A percentile compares a stretch with the other conserved stretches of the same genome.
Conservation (phyloP, 495 filamentous ascomycete species). For the Cercophora scortea region DNA sequence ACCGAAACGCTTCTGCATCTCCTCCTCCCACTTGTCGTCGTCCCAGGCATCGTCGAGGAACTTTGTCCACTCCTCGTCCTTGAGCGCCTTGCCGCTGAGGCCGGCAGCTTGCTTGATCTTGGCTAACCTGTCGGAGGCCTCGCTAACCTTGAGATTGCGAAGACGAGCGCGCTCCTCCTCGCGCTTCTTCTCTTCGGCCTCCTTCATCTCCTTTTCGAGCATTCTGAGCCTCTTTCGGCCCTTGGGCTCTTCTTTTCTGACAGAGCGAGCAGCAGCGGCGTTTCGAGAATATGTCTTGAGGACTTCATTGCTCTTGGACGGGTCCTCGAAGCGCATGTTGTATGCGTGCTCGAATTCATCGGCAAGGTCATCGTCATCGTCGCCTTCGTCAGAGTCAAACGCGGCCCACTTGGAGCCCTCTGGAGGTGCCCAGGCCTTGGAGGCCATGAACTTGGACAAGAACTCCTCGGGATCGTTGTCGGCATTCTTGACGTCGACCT, state of each 20-base stretch:
- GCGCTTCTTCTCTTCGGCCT: constrained; percentile 65
- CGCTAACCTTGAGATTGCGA: constrained; percentile 78
- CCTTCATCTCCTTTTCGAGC: constrained; percentile 64
- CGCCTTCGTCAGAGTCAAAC: constrained; percentile 87
- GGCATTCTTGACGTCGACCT: constrained; percentile 64
- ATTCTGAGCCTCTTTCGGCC: constrained; percentile 70
- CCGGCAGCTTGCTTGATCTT: constrained; percentile 85
- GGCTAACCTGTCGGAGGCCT: constrained; percentile 72
- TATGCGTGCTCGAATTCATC: constrained; percentile 90
- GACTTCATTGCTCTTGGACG: constrained; percentile 71
- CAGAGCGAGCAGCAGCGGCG: constrained; percentile 66
- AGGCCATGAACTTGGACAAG: constrained; percentile 79
- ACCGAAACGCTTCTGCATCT: constrained; percentile 81
- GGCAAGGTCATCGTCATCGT: constrained; percentile 71
- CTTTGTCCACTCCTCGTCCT: constrained; percentile 69
- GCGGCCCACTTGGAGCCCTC: constrained; percentile 55
- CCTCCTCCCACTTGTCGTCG: constrained; percentile 75
- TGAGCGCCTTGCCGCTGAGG: constrained; percentile 55
- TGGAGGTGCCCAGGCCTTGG: constrained; percentile 77
- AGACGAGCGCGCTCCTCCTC: constrained; percentile 77
- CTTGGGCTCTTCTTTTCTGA: constrained; percentile 72
- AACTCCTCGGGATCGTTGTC: constrained; percentile 88
- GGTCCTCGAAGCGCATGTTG: constrained; percentile 94
- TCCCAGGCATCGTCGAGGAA: constrained; percentile 83
- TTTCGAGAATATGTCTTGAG: constrained; percentile 83